These are phyloP conservation scores for Vigna radiata DNA, from an alignment of 306 rosid species.

Conservation along the genomic window DNA sequence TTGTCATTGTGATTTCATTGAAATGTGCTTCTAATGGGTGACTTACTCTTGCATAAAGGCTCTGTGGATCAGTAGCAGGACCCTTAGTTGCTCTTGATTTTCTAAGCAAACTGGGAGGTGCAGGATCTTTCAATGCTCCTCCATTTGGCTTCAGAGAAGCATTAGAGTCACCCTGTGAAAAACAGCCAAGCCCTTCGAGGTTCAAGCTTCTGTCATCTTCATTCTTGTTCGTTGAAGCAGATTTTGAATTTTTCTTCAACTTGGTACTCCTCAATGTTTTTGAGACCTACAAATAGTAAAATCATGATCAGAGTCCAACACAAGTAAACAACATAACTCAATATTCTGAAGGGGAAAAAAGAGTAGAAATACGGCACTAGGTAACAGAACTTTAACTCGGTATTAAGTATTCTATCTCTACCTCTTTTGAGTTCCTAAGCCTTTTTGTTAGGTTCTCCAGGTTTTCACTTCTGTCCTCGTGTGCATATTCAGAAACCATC, in stretches of 20 bases:
- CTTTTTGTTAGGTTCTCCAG: conserved; percentile 57
- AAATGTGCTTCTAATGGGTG: background rate
- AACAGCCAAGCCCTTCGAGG: conserved; percentile 48
- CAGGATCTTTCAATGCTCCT: conserved; percentile 44
- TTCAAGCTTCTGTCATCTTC: conserved; percentile 53
- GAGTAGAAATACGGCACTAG: background rate
- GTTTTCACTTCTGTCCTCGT: conserved; percentile 30
- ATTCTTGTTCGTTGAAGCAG: conserved; percentile 32
- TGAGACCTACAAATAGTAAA: conserved; percentile 48
- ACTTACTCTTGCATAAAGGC: conserved; percentile 87
- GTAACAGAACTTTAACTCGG: background rate
- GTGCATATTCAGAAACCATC: conserved; percentile 41
- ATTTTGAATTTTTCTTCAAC: conserved; percentile 52
- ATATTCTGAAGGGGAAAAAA: conserved; percentile 7
- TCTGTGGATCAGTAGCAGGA: conserved; percentile 80
- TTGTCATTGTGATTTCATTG: background rate
- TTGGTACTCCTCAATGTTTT: conserved; percentile 45
- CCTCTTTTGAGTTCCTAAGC: conserved; percentile 58
- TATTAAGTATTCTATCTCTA: conserved; percentile 51
- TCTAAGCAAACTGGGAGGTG: conserved; percentile 38
- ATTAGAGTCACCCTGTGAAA: conserved; percentile 61
- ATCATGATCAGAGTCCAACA: conserved; percentile 24
- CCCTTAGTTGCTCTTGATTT: conserved; percentile 61
- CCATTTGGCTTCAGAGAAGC: conserved; percentile 55
- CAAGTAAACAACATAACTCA: background rate